Evolutionary conservation across 768 basidiomycete species (phyloP).

Genomic region (Hydnum rufescens): DNA sequence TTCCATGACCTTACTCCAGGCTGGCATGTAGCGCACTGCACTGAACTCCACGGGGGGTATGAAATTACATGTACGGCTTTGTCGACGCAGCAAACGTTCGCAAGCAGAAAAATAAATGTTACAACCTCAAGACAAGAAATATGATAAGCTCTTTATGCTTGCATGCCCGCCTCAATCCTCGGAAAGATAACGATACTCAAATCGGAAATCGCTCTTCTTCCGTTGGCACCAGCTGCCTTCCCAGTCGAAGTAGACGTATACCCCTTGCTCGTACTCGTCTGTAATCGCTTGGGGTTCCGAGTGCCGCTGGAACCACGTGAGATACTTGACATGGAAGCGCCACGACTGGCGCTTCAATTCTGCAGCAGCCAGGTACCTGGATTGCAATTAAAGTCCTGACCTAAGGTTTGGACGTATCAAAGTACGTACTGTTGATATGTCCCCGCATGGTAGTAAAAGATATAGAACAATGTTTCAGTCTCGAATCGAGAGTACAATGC

Average conservation of each 20-base stretch:
- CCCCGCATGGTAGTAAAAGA: conserved; percentile 94
- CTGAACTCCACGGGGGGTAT: no score
- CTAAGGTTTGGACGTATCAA: background rate
- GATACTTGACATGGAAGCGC: conserved; percentile 98
- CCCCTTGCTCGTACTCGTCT: conserved; percentile 97
- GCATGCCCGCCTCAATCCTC: conserved; percentile 71
- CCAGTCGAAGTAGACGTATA: conserved; percentile 99
- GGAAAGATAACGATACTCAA: conserved; percentile 85
- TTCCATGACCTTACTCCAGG: no score
- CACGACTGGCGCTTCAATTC: conserved; percentile 95
- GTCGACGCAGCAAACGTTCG: no score
- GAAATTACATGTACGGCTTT: no score
- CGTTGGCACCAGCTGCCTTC: conserved; percentile 97
- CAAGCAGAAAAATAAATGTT: no score
- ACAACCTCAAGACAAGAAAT: no score
- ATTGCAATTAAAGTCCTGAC: background rate
- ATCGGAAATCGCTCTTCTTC: conserved; percentile 95
- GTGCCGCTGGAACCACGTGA: conserved; percentile 99
- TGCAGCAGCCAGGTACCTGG: conserved; percentile 82
- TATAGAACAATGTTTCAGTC: conserved; percentile 93
- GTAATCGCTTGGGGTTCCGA: conserved; percentile 97
- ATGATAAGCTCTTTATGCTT: no score
- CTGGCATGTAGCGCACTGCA: no score
- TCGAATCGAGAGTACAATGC: conserved; percentile 80
- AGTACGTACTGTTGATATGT: conserved; percentile 85